These are phyloP conservation scores for Parachlorella kessleri DNA, from an alignment of 139 green algal genomes.

Conservation along the genomic window DNA sequence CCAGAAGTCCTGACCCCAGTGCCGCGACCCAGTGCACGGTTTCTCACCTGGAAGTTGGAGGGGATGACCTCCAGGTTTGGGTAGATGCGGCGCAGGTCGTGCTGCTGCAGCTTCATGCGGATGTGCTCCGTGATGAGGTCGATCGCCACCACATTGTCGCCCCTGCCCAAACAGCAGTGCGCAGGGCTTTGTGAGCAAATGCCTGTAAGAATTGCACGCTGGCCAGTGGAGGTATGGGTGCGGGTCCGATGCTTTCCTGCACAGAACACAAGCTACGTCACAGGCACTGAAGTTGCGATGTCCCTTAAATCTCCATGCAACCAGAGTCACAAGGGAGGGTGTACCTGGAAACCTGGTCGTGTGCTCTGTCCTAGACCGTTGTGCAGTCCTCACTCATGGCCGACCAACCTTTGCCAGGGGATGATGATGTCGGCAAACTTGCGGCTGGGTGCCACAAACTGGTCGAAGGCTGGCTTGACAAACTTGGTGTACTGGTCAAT, in stretches of 20 bases:
- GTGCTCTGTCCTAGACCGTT: too few relatives aligned
- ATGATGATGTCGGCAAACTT: conserved; percentile 95
- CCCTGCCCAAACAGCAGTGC: conserved; percentile 53
- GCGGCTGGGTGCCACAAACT: conserved; percentile 83
- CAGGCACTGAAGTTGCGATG: too few relatives aligned
- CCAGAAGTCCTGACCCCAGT: too few relatives aligned
- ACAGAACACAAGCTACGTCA: too few relatives aligned
- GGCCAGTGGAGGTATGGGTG: too few relatives aligned
- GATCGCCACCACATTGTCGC: conserved; percentile 91
- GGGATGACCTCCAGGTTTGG: conserved; percentile 90
- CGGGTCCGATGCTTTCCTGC: too few relatives aligned
- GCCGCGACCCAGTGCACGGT: neutral
- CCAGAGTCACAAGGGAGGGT: too few relatives aligned
- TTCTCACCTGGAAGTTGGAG: conserved; percentile 80
- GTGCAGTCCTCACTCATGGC: too few relatives aligned
- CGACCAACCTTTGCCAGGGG: conserved; percentile 72
- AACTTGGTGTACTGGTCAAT: conserved; percentile 95
- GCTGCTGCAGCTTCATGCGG: conserved; percentile 89
- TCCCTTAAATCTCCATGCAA: too few relatives aligned
- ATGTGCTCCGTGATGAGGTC: conserved; percentile 99
- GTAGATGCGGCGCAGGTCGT: conserved; percentile 91
- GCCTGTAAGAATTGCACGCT: too few relatives aligned
- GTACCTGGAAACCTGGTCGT: too few relatives aligned
- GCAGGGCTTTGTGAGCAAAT: too few relatives aligned
- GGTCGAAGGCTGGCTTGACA: conserved; percentile 96